phyloP scores from a whole-genome alignment of 1,284 basidiomycete genomes.

The Wallemia hederae region DNA sequence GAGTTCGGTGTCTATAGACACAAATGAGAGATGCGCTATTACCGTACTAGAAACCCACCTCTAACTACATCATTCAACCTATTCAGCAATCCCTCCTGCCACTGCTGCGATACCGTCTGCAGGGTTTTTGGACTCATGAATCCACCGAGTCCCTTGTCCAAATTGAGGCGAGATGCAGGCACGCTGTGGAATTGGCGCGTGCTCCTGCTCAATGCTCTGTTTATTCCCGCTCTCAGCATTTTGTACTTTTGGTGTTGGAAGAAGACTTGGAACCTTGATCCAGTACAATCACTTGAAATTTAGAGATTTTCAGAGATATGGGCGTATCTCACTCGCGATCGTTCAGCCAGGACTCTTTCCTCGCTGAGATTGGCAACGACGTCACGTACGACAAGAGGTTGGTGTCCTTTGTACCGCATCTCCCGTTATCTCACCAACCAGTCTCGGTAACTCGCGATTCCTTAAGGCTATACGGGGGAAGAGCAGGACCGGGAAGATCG shows the following conservation, averaged over 20 bases:
- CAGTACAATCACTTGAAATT: background rate
- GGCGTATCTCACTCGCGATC: background rate
- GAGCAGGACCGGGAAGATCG: slow-evolving; percentile 36
- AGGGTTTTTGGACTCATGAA: slow-evolving; percentile 41
- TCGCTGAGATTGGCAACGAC: slow-evolving; percentile 56
- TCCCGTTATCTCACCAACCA: slow-evolving; percentile 13
- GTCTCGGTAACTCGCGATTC: slow-evolving; percentile 71
- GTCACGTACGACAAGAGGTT: slow-evolving; percentile 74
- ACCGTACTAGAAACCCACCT: slow-evolving; percentile 21
- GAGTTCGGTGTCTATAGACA: slow-evolving; percentile 25
- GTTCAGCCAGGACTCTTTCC: slow-evolving; percentile 45
- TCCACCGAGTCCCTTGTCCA: slow-evolving; percentile 36
- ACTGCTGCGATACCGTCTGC: slow-evolving; percentile 38
- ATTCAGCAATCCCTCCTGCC: slow-evolving; percentile 46
- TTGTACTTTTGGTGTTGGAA: background rate
- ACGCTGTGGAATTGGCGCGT: background rate
- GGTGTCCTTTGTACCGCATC: slow-evolving; percentile 7
- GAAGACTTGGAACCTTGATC: too few relatives aligned
- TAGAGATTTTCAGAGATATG: background rate
- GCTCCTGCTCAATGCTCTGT: background rate
- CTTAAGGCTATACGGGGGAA: slow-evolving; percentile 65
- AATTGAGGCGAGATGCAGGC: slow-evolving; percentile 10
- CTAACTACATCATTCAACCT: slow-evolving; percentile 40
- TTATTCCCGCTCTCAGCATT: background rate
- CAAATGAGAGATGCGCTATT: background rate